These are phyloP conservation scores for Aleurites moluccanus DNA, from an alignment of 441 rosid species.

Conservation along the genomic window DNA sequence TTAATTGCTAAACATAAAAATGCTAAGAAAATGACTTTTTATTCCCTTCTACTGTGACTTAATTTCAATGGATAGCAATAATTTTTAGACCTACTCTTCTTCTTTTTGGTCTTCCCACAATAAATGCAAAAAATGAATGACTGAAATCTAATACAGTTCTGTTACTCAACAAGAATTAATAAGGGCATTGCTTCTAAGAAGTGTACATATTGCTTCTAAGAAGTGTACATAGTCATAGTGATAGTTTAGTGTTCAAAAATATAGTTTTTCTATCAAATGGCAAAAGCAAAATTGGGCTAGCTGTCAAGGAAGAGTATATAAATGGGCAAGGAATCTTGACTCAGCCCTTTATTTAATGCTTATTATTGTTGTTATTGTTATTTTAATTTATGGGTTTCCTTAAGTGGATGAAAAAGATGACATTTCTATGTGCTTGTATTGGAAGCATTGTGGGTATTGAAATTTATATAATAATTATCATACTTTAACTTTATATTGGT, in stretches of 20 bases:
- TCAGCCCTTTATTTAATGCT: neutral
- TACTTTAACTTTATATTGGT: neutral
- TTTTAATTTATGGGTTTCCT: constrained; percentile 10
- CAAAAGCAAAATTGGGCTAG: constrained; percentile 35
- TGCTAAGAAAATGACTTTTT: no score
- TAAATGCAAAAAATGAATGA: constrained; percentile 2
- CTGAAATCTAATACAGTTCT: constrained; percentile 30
- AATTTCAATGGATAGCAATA: neutral
- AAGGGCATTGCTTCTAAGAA: constrained; percentile 17
- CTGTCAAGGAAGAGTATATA: constrained; percentile 41
- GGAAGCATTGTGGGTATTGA: constrained; percentile 2
- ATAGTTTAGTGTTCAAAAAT: neutral
- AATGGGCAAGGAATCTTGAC: constrained; percentile 57
- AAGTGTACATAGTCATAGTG: neutral
- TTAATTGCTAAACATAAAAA: no score
- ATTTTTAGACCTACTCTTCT: neutral
- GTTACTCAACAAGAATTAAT: constrained; percentile 17
- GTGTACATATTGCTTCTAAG: constrained; percentile 13
- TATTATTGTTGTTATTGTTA: neutral
- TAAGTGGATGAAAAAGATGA: constrained; percentile 32
- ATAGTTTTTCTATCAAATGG: constrained; percentile 19
- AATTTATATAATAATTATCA: no score
- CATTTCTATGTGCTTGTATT: constrained; percentile 24
- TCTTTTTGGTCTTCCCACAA: neutral
- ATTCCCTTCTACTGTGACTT: neutral